Evolutionary conservation across 2,329 filamentous ascomycete species (phyloP).

Genomic region (Leptosphaerulina australis): DNA sequence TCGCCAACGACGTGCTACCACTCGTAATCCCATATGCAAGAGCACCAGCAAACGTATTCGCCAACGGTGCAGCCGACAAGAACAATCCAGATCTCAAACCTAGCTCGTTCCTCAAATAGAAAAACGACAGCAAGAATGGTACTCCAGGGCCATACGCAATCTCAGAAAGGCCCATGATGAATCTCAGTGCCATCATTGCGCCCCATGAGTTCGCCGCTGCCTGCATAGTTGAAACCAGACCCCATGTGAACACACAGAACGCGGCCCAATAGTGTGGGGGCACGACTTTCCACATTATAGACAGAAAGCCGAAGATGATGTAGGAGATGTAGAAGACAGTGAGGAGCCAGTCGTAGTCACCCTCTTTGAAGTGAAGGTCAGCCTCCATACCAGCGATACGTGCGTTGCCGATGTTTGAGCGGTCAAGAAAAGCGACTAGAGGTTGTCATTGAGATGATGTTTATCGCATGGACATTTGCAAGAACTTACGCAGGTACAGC

Average conservation of each 20-base stretch:
- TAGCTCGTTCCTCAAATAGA: slow-evolving; percentile 64
- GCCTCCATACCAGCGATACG: slow-evolving; percentile 50
- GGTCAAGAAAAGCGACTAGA: slow-evolving; percentile 37
- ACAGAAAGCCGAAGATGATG: slow-evolving; percentile 46
- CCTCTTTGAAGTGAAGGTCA: slow-evolving; percentile 37
- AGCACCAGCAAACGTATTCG: slow-evolving; percentile 78
- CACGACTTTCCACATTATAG: slow-evolving; percentile 47
- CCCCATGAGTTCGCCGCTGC: slow-evolving; percentile 39
- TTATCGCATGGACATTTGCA: no score
- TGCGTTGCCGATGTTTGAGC: slow-evolving; percentile 51
- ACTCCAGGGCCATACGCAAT: slow-evolving; percentile 53
- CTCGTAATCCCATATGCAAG: slow-evolving; percentile 63
- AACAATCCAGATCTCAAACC: slow-evolving; percentile 64
- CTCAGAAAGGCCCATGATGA: slow-evolving; percentile 51
- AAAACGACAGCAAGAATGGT: slow-evolving; percentile 61
- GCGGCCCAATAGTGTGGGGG: slow-evolving; percentile 48
- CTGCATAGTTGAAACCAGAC: slow-evolving; percentile 42
- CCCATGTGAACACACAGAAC: slow-evolving; percentile 45
- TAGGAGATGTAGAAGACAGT: slow-evolving; percentile 51
- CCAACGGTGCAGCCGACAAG: slow-evolving; percentile 65
- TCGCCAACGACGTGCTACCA: slow-evolving; percentile 60
- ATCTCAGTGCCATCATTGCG: slow-evolving; percentile 45
- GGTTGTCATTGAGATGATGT: neutral
- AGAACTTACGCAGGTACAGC: slow-evolving; percentile 41
- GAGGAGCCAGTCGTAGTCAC: slow-evolving; percentile 44